These are phyloP conservation scores for Cicer arietinum DNA, from an alignment of 306 rosid genomes.

Conservation along the genomic window DNA sequence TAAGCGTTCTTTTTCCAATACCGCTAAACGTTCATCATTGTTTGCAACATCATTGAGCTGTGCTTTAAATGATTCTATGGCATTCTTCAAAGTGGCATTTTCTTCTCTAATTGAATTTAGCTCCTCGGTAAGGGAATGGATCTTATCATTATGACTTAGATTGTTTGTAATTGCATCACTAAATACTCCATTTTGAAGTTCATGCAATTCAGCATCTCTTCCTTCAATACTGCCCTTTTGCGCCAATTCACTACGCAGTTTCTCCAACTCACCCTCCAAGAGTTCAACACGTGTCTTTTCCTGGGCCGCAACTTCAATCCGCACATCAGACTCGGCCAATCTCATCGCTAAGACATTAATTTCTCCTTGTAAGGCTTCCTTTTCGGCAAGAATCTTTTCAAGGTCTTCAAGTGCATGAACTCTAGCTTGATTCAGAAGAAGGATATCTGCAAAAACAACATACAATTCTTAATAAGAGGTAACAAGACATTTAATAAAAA, in stretches of 20 bases:
- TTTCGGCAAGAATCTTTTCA: conserved; percentile 76
- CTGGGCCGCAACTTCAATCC: conserved; percentile 66
- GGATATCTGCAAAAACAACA: conserved; percentile 66
- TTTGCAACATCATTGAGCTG: conserved; percentile 60
- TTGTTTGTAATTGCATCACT: conserved; percentile 40
- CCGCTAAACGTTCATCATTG: conserved; percentile 64
- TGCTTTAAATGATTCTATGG: conserved; percentile 59
- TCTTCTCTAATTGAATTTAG: conserved; percentile 74
- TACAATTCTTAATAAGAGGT: conserved; percentile 32
- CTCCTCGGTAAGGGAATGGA: conserved; percentile 54
- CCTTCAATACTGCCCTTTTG: conserved; percentile 50
- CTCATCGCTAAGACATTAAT: conserved; percentile 68
- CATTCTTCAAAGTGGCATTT: conserved; percentile 67
- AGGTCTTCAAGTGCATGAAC: conserved; percentile 75
- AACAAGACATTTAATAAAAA: conserved; percentile 29
- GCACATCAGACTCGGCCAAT: conserved; percentile 81
- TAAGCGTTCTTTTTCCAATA: conserved; percentile 74
- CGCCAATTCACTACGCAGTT: conserved; percentile 59
- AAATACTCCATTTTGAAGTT: conserved; percentile 40
- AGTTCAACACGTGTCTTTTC: conserved; percentile 72
- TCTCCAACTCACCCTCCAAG: conserved; percentile 67
- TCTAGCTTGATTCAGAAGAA: conserved; percentile 81
- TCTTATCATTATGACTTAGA: conserved; percentile 40
- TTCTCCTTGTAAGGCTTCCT: conserved; percentile 76
- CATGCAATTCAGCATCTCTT: conserved; percentile 46